Evolutionary conservation across 1,284 basidiomycete species (phyloP).

Genomic region (Cystobasidium pallidum): DNA sequence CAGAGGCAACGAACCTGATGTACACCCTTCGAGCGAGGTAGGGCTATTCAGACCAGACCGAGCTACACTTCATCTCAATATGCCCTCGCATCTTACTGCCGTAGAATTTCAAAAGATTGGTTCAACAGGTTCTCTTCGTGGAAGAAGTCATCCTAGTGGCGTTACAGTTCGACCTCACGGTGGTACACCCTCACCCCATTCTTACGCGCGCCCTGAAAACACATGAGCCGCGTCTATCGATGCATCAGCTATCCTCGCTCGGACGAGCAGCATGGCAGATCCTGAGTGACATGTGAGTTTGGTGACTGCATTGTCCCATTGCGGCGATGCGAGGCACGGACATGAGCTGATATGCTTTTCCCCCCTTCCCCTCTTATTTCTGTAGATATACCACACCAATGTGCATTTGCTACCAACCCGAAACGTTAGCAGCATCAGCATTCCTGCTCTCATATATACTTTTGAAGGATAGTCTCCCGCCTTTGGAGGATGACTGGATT

Average conservation of each 20-base stretch:
- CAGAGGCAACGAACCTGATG: slow-evolving; percentile 40
- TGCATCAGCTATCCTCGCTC: slow-evolving; percentile 18
- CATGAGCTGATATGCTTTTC: not conserved
- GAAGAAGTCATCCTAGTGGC: slow-evolving; percentile 52
- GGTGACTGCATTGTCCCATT: no score
- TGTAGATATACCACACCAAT: slow-evolving; percentile 39
- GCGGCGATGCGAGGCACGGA: no score
- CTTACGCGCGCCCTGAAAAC: slow-evolving; percentile 36
- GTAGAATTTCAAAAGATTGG: slow-evolving; percentile 42
- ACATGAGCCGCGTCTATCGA: not conserved
- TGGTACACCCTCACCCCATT: slow-evolving; percentile 50
- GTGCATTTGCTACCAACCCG: slow-evolving; percentile 17
- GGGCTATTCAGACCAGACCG: not conserved
- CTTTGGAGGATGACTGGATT: slow-evolving; percentile 7
- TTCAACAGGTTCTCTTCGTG: slow-evolving; percentile 46
- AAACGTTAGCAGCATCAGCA: slow-evolving; percentile 36
- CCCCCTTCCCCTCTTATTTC: not conserved
- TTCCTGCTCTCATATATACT: slow-evolving; percentile 22
- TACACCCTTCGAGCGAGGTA: slow-evolving; percentile 43
- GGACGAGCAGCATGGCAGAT: slow-evolving; percentile 45
- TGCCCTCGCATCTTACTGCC: no score
- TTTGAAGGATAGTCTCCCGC: slow-evolving; percentile 4
- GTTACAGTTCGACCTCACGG: slow-evolving; percentile 53
- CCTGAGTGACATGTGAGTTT: slow-evolving; percentile 49
- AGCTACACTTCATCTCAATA: no score